These are phyloP conservation scores for Clarireedia paspali DNA, from an alignment of 2,329 filamentous ascomycete genomes.

Conservation along the genomic window DNA sequence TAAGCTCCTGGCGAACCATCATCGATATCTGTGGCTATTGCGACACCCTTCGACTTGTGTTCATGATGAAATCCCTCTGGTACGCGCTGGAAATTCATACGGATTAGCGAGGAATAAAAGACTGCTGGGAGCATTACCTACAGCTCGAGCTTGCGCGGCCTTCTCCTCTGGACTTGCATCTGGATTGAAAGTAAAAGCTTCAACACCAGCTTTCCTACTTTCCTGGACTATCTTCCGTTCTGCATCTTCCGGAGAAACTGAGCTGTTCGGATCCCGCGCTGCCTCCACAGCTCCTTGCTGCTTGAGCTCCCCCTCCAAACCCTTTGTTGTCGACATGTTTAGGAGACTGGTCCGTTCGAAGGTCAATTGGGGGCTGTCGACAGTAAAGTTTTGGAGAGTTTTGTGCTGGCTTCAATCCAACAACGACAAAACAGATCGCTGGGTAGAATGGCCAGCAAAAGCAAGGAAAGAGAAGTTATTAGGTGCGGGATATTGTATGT, in stretches of 20 bases:
- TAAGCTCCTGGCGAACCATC: constrained; percentile 62
- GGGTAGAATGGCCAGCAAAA: neutral
- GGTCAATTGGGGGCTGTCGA: constrained; percentile 11
- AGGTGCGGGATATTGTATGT: neutral
- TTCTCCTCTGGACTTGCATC: constrained; percentile 80
- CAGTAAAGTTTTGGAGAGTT: constrained; percentile 3
- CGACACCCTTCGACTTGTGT: constrained; percentile 54
- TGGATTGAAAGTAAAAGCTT: constrained; percentile 81
- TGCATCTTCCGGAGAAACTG: constrained; percentile 61
- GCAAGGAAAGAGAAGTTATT: neutral
- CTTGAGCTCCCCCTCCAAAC: constrained; percentile 57
- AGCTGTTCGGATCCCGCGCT: constrained; percentile 61
- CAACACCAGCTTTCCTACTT: constrained; percentile 68
- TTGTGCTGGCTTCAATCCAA: neutral
- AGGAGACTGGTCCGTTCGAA: constrained; percentile 8
- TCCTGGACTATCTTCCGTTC: constrained; percentile 69
- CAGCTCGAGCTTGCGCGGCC: constrained; percentile 66
- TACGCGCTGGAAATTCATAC: constrained; percentile 41
- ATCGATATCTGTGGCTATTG: constrained; percentile 72
- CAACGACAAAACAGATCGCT: neutral
- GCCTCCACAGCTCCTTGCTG: constrained; percentile 73
- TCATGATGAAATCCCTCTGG: constrained; percentile 57
- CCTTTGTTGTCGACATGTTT: constrained; percentile 26
- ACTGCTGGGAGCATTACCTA: constrained; percentile 38
- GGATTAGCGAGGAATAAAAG: constrained; percentile 1